These are phyloP conservation scores for Sporothrix brasiliensis DNA, from an alignment of 2,329 filamentous ascomycete genomes.

Conservation along the genomic window DNA sequence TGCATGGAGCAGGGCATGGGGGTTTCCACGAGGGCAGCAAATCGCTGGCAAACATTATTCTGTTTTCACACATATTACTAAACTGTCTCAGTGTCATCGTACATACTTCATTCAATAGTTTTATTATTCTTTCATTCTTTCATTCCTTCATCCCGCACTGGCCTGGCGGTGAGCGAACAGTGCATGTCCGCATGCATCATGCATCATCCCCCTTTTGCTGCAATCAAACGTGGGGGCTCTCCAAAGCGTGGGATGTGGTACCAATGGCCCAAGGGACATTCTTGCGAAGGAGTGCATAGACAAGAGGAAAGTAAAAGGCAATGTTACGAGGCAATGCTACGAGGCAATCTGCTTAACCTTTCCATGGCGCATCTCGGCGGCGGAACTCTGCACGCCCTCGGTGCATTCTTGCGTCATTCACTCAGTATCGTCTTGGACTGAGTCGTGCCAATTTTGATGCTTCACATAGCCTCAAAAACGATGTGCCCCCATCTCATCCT, in stretches of 20 bases:
- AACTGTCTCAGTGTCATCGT: neutral
- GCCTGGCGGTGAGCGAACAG: slow-evolving; percentile 15
- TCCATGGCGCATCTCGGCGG: too few relatives aligned
- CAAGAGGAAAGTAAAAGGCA: neutral
- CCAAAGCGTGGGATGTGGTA: neutral
- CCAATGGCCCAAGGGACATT: neutral
- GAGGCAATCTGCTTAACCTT: too few relatives aligned
- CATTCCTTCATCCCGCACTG: neutral
- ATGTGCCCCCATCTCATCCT: neutral
- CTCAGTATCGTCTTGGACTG: too few relatives aligned
- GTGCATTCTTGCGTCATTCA: too few relatives aligned
- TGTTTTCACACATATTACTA: neutral
- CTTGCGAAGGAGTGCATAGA: neutral
- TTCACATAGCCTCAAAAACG: neutral
- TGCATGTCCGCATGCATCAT: neutral
- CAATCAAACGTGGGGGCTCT: neutral
- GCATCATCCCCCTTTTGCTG: neutral
- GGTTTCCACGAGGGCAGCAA: neutral
- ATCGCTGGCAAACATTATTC: neutral
- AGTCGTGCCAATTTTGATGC: too few relatives aligned
- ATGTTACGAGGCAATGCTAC: too few relatives aligned
- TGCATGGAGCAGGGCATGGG: neutral
- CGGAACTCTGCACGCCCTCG: too few relatives aligned
- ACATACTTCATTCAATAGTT: neutral
- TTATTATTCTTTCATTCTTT: neutral